These are phyloP conservation scores for Penicillium crustosum DNA, from an alignment of 2,329 filamentous ascomycete species.

Conservation along the genomic window DNA sequence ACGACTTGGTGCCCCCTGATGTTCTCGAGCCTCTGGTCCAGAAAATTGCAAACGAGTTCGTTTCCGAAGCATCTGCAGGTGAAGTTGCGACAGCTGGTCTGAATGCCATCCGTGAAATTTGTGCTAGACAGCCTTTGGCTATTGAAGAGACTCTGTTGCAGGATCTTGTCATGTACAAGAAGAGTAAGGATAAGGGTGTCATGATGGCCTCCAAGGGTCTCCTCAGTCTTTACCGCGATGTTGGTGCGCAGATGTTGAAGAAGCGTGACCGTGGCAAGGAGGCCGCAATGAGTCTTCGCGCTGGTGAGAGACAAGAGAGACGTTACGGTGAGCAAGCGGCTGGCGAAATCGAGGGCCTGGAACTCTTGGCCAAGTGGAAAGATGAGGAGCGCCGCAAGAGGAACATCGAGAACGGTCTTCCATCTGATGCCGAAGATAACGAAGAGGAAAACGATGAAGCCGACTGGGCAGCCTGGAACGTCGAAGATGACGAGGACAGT, in stretches of 20 bases:
- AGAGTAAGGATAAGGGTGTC: constrained; percentile 98
- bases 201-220: constrained; percentile 97
- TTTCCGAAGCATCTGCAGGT: constrained; percentile 86
- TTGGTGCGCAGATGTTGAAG: constrained; percentile 82
- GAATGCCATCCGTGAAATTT: constrained; percentile 93
- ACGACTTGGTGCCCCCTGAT: constrained; percentile 89
- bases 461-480: constrained; percentile 60
- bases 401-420: constrained; percentile 66
- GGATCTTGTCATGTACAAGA: constrained; percentile 91
- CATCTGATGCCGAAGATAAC: constrained; percentile 59
- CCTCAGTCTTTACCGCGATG: constrained; percentile 84
- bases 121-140: constrained; percentile 85
- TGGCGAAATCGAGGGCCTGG: constrained; percentile 86
- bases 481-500: constrained; percentile 58
- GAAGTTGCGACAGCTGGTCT: constrained; percentile 91
- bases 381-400: constrained; percentile 79
- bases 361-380: constrained; percentile 90
- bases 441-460: constrained; percentile 63
- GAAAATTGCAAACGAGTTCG: constrained; percentile 98
- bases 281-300: constrained; percentile 76
- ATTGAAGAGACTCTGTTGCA: constrained; percentile 96
- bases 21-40: constrained; percentile 83
- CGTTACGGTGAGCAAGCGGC: constrained; percentile 78
- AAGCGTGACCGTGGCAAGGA: constrained; percentile 90
- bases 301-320: constrained; percentile 71